These are phyloP conservation scores for Paramyrothecium roridum DNA, from an alignment of 2,329 filamentous ascomycete species.

Conservation along the genomic window DNA sequence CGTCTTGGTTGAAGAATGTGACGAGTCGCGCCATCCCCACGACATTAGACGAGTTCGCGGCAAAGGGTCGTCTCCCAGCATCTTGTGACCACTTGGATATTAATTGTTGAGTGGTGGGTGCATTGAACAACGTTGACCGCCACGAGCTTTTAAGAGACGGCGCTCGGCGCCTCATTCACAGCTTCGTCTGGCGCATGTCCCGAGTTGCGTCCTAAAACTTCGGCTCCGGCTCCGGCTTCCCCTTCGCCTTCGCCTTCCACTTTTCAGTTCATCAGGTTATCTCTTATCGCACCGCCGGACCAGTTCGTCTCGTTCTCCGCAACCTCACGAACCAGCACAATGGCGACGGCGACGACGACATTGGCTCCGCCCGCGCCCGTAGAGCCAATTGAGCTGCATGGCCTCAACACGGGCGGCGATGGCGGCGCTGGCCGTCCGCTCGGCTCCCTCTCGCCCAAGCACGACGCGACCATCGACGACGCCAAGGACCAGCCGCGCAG, in stretches of 20 bases:
- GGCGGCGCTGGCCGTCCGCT: background rate
- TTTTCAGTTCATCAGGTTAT: background rate
- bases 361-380: background rate
- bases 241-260: background rate
- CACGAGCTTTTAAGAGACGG: too few species aligned
- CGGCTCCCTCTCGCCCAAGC: background rate
- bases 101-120: too few species aligned
- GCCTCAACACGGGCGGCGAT: background rate
- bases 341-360: background rate
- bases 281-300: background rate
- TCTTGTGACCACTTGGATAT: too few species aligned
- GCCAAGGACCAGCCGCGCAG: background rate
- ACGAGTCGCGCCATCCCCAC: too few species aligned
- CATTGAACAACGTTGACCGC: too few species aligned
- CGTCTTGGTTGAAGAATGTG: too few species aligned
- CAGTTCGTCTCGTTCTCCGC: background rate
- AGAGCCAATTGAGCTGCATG: background rate
- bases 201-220: too few species aligned
- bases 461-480: background rate
- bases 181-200: too few species aligned
- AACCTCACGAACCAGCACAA: background rate
- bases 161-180: too few species aligned
- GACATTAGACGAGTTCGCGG: too few species aligned
- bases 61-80: too few species aligned
- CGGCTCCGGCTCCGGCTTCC: too few species aligned